These are phyloP conservation scores for Parafenestella ontariensis DNA, from an alignment of 2,329 filamentous ascomycete species.

Conservation along the genomic window DNA sequence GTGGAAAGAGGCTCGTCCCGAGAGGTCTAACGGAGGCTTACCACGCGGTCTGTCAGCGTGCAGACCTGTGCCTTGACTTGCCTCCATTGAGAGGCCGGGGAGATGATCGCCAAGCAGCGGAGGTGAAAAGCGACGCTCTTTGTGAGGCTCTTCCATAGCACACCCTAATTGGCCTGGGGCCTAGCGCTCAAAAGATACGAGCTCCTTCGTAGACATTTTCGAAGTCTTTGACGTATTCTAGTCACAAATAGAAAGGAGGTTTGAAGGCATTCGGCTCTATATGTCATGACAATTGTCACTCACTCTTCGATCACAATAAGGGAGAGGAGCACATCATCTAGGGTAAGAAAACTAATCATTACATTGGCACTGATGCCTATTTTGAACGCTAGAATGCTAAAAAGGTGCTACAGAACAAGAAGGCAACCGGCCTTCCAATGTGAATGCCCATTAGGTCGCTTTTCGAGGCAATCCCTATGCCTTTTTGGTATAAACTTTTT, in stretches of 20 bases:
- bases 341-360: not conserved
- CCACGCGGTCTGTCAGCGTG: constrained; percentile 23
- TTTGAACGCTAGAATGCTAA: constrained; percentile 26
- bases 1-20: constrained; percentile 6
- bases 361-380: not conserved
- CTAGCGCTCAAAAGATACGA: too few species aligned
- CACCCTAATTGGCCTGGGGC: too few species aligned
- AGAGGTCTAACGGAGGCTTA: constrained; percentile 7
- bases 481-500: constrained; percentile 21
- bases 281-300: not conserved
- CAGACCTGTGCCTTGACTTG: constrained; percentile 15
- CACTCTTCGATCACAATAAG: not conserved
- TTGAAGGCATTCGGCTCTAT: not conserved
- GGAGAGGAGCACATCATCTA: not conserved
- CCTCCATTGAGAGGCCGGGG: constrained; percentile 8
- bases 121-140: not conserved
- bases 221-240: not conserved
- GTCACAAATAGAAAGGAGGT: not conserved
- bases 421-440: constrained; percentile 16
- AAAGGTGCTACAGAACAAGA: constrained; percentile 4
- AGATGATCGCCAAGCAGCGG: constrained; percentile 7
- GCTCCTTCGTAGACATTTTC: not conserved
- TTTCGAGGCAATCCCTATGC: constrained; percentile 13
- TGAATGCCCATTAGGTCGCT: constrained; percentile 18
- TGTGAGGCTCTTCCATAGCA: not conserved